A percentile compares a stretch with the other conserved stretches of the same genome.
Conservation (phyloP, 108 stramenopile genomes). For the Pelagomonas calceolata region DNA sequence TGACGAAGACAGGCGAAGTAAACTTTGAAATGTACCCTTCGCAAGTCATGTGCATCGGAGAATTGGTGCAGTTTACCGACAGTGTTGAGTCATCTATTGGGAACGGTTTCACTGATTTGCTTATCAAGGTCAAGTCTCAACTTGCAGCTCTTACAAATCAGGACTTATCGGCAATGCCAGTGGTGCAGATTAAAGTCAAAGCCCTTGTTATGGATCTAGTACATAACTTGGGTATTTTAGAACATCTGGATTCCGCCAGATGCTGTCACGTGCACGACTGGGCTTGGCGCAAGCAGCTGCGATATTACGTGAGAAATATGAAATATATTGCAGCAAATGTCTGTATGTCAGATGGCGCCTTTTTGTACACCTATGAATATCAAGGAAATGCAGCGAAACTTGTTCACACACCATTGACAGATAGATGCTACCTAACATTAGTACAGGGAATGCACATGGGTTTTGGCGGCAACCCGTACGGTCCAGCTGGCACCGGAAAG, state of each 20-base stretch:
- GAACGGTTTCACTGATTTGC: slow-evolving; percentile 15
- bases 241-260: slow-evolving; percentile 24
- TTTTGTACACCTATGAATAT: slow-evolving; percentile 55
- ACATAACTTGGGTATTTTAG: slow-evolving; percentile 43
- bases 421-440: slow-evolving; percentile 53
- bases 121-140: neutral
- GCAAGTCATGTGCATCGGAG: slow-evolving; percentile 44
- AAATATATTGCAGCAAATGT: neutral
- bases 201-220: slow-evolving; percentile 48
- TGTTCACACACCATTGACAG: slow-evolving; percentile 57
- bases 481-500: slow-evolving; percentile 59
- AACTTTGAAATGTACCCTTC: slow-evolving; percentile 20
- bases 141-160: slow-evolving; percentile 40
- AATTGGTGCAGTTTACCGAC: slow-evolving; percentile 41
- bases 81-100: slow-evolving; percentile 38
- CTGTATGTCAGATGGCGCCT: slow-evolving; percentile 32
- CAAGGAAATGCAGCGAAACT: slow-evolving; percentile 51
- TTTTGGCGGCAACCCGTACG: slow-evolving; percentile 53
- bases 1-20: neutral
- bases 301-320: slow-evolving; percentile 32
- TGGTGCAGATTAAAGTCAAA: slow-evolving; percentile 52
- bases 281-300: slow-evolving; percentile 54
- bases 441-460: slow-evolving; percentile 56
- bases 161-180: slow-evolving; percentile 36
- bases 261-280: slow-evolving; percentile 21